A percentile compares a stretch with the other conserved stretches of the same genome.
phyloP scores from a whole-genome alignment of 306 rosid species.

The Cicer bijugum region DNA sequence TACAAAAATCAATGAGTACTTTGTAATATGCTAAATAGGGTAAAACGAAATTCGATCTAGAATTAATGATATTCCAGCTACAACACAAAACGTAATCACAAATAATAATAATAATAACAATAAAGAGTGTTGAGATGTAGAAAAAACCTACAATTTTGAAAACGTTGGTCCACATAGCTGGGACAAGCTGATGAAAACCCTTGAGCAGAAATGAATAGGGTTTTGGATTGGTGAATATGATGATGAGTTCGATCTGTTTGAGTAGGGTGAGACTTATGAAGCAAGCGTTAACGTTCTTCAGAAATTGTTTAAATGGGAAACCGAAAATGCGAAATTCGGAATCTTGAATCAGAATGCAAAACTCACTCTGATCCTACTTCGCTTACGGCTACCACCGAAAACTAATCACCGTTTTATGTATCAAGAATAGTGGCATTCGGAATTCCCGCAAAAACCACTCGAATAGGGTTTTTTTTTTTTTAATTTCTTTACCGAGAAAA shows the following conservation, averaged over 20 bases:
- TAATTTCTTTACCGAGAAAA: not conserved
- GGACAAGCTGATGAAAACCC: constrained; percentile 2
- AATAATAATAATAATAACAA: not conserved
- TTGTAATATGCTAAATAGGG: not conserved
- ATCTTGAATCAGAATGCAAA: constrained; percentile 29
- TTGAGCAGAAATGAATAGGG: constrained; percentile 40
- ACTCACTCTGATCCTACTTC: not conserved
- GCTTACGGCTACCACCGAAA: not conserved
- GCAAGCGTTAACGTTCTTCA: constrained; percentile 8
- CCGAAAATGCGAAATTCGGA: constrained; percentile 7
- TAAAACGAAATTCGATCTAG: constrained; percentile 12
- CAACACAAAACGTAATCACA: not conserved
- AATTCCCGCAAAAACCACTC: constrained; percentile 1
- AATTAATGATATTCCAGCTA: constrained; percentile 1
- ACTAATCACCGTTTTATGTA: not conserved
- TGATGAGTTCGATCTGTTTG: constrained; percentile 31
- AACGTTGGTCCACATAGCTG: constrained; percentile 59
- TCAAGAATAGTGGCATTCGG: not conserved
- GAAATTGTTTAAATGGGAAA: not conserved
- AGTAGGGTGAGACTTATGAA: constrained; percentile 27
- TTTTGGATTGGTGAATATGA: constrained; percentile 36
- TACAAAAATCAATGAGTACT: constrained; percentile 5
- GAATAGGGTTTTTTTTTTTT: constrained; percentile 4
- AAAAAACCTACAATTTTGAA: constrained; percentile 55
- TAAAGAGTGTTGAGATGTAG: not conserved